Evolutionary conservation across 148 eudicot species (phyloP), one percentile per base, ranked within the genome.

Genomic region (Polygonum aviculare): DNA sequence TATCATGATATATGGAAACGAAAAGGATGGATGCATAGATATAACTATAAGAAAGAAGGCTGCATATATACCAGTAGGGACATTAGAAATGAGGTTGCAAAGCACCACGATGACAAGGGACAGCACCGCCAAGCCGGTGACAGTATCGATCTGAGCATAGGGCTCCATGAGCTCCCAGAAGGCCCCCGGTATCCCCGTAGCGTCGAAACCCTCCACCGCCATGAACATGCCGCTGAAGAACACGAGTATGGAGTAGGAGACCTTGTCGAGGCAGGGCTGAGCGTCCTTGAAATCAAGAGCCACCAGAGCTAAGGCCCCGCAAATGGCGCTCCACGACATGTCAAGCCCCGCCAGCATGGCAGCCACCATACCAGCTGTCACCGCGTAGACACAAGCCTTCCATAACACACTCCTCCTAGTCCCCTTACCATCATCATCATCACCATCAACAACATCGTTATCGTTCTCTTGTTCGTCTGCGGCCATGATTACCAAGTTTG

Each of bases 311-410:
- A 90, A 85, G 16, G 96, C 96, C 72, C 92, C 90, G 35, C 90
- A 84, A 73, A 88, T 75, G 44, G 92, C 89, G 60, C 89, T 83
- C 90, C 92, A 90, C 57, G 96, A 90, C 90, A 90, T 90, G 69
- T 87, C 82, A 49, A 87, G 79, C 10, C 92, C 94, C 79, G 80
- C 52, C 9, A 90, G 86, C 83, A 88, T 77, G 16, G 88, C 79
- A 41, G 87, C 75, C 54, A 90, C 71, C 95, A 88, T 90, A 45
- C 92, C 95, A 12, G 86, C 5, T 6, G 89, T 87, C 40, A 88
- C 83, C 36, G 83, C 77, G 77, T 90, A 90, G 35, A 88, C 95
- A 75, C 90, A 79, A 9, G 77, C 38, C 79, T 88, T 90, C 92
- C 95, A 88, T n/a, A 85, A 60, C 15, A 79, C 31, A 71, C 77